These are phyloP conservation scores for Heliosperma pusillum DNA, from an alignment of 148 eudicot genomes.

Conservation along the genomic window DNA sequence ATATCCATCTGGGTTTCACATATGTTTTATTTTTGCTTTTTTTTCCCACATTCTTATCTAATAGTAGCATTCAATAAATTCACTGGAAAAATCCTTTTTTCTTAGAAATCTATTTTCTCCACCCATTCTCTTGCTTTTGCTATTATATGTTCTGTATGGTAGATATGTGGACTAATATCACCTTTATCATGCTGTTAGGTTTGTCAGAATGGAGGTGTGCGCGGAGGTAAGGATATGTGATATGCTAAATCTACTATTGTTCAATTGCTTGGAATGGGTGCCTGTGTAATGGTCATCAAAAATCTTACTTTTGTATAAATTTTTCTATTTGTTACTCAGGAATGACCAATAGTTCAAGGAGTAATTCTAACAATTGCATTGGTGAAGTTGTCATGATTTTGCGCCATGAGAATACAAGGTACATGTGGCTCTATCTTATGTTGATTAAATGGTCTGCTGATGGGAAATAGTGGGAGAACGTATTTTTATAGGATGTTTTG, in stretches of 20 bases:
- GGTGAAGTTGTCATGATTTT: slow-evolving; percentile 65
- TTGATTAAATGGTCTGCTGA: neutral
- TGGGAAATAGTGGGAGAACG: neutral
- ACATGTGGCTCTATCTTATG: slow-evolving; percentile 11
- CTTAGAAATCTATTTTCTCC: neutral
- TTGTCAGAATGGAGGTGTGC: slow-evolving; percentile 48
- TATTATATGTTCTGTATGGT: neutral
- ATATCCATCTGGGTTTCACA: neutral
- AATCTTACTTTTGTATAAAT: slow-evolving; percentile 14
- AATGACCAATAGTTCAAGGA: slow-evolving; percentile 31
- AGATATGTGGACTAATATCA: slow-evolving; percentile 31
- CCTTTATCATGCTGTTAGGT: slow-evolving; percentile 34
- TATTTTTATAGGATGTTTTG: neutral
- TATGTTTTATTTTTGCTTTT: neutral
- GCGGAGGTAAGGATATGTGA: slow-evolving; percentile 41
- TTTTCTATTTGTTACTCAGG: slow-evolving; percentile 31
- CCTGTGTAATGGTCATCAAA: neutral
- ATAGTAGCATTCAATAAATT: neutral
- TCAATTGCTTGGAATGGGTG: slow-evolving; percentile 4
- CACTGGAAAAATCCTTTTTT: neutral
- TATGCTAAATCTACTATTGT: neutral
- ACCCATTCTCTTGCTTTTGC: neutral
- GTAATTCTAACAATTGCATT: slow-evolving; percentile 53
- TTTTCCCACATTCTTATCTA: slow-evolving; percentile 3
- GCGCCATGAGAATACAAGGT: slow-evolving; percentile 45